These are phyloP conservation scores for Apiospora hydei DNA, from an alignment of 2,329 filamentous ascomycete genomes.

Conservation along the genomic window DNA sequence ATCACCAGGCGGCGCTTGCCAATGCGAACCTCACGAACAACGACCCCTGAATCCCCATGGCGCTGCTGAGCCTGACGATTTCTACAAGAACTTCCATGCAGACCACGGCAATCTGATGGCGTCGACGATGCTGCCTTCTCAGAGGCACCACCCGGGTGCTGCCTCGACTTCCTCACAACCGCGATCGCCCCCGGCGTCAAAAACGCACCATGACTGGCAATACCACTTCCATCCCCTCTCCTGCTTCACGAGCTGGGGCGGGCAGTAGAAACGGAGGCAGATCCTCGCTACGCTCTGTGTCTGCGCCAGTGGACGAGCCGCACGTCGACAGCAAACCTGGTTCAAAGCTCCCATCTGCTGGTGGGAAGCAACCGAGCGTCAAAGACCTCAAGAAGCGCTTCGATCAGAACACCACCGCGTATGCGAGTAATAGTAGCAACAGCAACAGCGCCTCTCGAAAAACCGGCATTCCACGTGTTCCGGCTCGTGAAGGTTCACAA, in stretches of 20 bases:
- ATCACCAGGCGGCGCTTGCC: slow-evolving; percentile 47
- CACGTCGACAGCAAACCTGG: slow-evolving; percentile 40
- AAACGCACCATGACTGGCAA: slow-evolving; percentile 11
- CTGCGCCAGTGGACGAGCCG: slow-evolving; percentile 59
- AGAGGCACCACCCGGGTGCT: slow-evolving; percentile 49
- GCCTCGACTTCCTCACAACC: slow-evolving; percentile 17
- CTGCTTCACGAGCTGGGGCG: slow-evolving; percentile 44
- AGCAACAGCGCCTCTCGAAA: slow-evolving; percentile 45
- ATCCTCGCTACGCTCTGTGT: slow-evolving; percentile 59
- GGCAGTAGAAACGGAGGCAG: slow-evolving; percentile 29
- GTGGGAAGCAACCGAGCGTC: slow-evolving; percentile 68
- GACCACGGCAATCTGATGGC: slow-evolving; percentile 37
- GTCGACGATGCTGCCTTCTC: slow-evolving; percentile 43
- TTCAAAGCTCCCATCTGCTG: slow-evolving; percentile 40
- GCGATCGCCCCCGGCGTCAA: background rate
- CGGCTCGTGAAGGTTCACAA: slow-evolving; percentile 45
- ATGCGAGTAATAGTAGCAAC: slow-evolving; percentile 25
- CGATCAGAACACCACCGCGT: slow-evolving; percentile 63
- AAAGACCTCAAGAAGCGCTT: slow-evolving; percentile 83
- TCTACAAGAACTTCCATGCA: slow-evolving; percentile 59
- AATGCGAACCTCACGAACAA: slow-evolving; percentile 40
- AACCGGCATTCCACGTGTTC: slow-evolving; percentile 41
- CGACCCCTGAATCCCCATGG: slow-evolving; percentile 17
- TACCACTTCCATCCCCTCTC: slow-evolving; percentile 40
- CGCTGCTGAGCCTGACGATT: slow-evolving; percentile 57